Conservation (phyloP, 257 asterid species). For the Lavandula angustifolia region DNA sequence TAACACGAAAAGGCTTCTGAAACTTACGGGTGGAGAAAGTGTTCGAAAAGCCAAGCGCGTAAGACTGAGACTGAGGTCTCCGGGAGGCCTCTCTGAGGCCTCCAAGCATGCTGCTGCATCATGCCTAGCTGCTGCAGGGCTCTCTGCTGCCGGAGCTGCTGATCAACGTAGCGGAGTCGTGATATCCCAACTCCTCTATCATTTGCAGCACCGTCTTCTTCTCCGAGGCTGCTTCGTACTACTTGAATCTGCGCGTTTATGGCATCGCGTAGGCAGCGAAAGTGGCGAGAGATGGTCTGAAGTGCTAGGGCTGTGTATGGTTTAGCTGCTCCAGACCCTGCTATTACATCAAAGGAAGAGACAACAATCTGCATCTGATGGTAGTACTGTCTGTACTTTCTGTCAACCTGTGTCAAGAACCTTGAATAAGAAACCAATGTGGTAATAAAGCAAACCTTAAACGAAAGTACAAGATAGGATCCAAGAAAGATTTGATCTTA, state of each 20-base stretch:
- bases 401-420: conserved; percentile 60
- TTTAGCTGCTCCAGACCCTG: conserved; percentile 74
- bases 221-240: conserved; percentile 72
- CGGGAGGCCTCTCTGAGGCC: conserved; percentile 93
- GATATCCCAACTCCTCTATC: conserved; percentile 67
- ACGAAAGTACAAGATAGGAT: background rate
- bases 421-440: conserved; percentile 18
- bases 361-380: conserved; percentile 86
- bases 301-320: conserved; percentile 87
- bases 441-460: background rate
- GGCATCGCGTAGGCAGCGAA: conserved; percentile 77
- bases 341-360: conserved; percentile 70
- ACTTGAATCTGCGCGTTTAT: conserved; percentile 61
- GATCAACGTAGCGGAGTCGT: conserved; percentile 74
- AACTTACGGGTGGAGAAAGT: conserved; percentile 86
- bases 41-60: conserved; percentile 96
- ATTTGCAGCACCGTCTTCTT: conserved; percentile 54
- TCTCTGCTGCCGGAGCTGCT: conserved; percentile 71
- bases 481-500: conserved; percentile 26
- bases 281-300: conserved; percentile 85
- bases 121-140: conserved; percentile 86
- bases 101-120: conserved; percentile 90
- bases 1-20: background rate
- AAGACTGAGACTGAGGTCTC: conserved; percentile 74
- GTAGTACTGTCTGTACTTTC: conserved; percentile 76